Evolutionary conservation across 768 basidiomycete species (phyloP), one percentile per base, ranked within the genome.

Genomic region (Cytidiella melzeri): DNA sequence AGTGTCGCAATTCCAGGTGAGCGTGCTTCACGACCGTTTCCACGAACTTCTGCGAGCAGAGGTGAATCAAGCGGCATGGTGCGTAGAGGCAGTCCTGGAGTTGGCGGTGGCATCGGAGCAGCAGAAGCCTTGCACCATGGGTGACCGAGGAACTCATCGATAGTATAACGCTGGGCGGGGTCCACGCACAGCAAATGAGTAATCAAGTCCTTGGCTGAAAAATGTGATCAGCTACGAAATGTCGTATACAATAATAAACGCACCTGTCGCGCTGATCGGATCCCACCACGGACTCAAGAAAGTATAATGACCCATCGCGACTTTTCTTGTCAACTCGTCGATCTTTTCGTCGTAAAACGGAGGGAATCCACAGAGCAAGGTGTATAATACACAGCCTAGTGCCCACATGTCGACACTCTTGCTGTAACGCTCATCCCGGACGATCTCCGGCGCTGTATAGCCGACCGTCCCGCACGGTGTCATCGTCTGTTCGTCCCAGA

Each of bases 371-470:
- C 96, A 98, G 18, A 99, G 82, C 2, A 98, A 75, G 2, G 96
- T 99, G 70, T 99, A 99, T 1, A 99, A 76, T n/a, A 99, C 96
- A 66, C 96, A 99, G 36, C 96, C 96, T 30, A 99, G 71, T 2
- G 96, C 96, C 96, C 96, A 99, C 96, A 98, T 97, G 64, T 99
- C 96, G 47, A 98, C 95, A 60, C 88, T 92, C 69, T 93, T 94
- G 65, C 83, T 87, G 64, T 95, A 95, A 24, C 92, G 79, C 70
- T 99, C 95, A 63, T 98, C 96, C 69, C 97, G 98, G 59, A 99
- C 96, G 53, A 99, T 99, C 69, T 99, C 96, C 4, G 96, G 96
- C 5, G 96, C 96, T 2, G 96, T 99, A 68, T 99, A 99, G 19
- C 96, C 96, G 26, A 99, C 95, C 2, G 96, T 99, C n/a, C 96